phyloP scores from a whole-genome alignment of 495 filamentous ascomycete species.

The Tuber melanosporum region DNA sequence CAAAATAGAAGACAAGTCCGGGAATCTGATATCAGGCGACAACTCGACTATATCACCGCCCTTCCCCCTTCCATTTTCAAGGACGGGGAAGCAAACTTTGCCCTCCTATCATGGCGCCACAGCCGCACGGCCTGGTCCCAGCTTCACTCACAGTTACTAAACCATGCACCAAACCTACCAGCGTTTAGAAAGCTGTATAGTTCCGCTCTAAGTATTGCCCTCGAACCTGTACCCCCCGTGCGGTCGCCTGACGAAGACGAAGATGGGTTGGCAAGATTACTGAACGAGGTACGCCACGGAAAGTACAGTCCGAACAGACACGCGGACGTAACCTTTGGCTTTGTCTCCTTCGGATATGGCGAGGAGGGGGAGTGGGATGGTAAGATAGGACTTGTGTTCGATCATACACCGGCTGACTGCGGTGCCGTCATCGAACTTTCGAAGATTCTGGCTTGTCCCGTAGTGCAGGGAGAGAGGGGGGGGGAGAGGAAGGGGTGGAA shows the following conservation, averaged over 20 bases:
- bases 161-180: not conserved
- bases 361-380: not conserved
- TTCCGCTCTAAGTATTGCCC: not conserved
- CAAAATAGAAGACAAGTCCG: not conserved
- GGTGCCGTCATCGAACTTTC: constrained; percentile 23
- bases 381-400: constrained; percentile 16
- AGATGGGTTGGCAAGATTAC: constrained; percentile 5
- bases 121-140: constrained; percentile 13
- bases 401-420: constrained; percentile 19
- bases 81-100: constrained; percentile 5
- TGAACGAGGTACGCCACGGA: constrained; percentile 22
- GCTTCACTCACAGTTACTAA: not conserved
- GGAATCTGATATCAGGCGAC: not conserved
- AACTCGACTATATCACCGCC: not conserved
- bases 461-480: not conserved
- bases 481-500: not conserved
- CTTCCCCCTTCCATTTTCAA: not conserved
- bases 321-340: constrained; percentile 25
- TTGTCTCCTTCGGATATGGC: constrained; percentile 15
- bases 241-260: not conserved
- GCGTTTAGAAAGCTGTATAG: not conserved
- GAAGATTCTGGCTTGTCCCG: constrained; percentile 1
- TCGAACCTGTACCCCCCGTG: not conserved
- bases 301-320: constrained; percentile 25
- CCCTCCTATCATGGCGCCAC: constrained; percentile 29